A percentile compares a stretch with the other conserved stretches of the same genome.
Conservation (phyloP, 768 basidiomycete genomes). For the Leucocoprinus leucothites region DNA sequence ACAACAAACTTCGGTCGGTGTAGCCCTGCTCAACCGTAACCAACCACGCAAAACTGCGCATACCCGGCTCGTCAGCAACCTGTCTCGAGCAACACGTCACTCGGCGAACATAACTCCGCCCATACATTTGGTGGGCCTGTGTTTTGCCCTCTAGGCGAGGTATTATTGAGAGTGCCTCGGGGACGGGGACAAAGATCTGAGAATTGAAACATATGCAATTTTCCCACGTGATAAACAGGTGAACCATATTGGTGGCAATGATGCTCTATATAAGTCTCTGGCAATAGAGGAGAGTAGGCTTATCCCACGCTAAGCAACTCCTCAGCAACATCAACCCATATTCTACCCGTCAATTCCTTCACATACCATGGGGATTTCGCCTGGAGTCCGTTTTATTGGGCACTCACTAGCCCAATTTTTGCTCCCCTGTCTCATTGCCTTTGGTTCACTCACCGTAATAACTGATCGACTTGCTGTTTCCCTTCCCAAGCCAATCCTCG, state of each 20-base stretch:
- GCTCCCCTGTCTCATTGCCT: background rate
- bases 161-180: too few relatives aligned
- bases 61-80: too few relatives aligned
- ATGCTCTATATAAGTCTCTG: background rate
- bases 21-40: too few relatives aligned
- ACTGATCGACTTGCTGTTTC: background rate
- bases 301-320: background rate
- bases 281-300: background rate
- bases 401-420: background rate
- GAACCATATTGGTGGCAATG: background rate
- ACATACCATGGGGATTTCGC: conserved; percentile 1
- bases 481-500: background rate
- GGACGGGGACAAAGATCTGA: too few relatives aligned
- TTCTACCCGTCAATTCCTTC: background rate
- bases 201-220: too few relatives aligned
- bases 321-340: background rate
- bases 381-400: background rate
- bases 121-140: too few relatives aligned
- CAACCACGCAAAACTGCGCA: too few relatives aligned
- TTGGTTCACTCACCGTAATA: background rate
- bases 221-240: background rate
- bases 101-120: too few relatives aligned
- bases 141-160: too few relatives aligned
- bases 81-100: too few relatives aligned
- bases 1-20: too few relatives aligned